Evolutionary conservation across 805 yeast species (phyloP).

Genomic region (Teunomyces funiuensis): DNA sequence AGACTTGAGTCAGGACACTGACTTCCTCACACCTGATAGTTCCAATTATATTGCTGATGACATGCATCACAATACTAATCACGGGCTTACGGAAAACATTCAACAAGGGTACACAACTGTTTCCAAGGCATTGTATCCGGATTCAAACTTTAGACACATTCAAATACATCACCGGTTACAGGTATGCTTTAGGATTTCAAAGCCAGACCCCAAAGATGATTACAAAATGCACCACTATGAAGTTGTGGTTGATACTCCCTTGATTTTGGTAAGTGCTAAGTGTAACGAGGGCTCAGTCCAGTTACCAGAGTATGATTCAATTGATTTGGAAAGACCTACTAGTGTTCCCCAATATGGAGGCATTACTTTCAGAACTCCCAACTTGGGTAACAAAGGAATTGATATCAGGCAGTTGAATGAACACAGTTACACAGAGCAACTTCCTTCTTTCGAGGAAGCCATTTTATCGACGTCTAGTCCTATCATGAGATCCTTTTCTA

Average conservation of each 20-base stretch:
- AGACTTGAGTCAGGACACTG: conserved; percentile 8
- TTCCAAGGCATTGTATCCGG: conserved; percentile 54
- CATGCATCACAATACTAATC: conserved; percentile 7
- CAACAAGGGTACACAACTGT: conserved; percentile 36
- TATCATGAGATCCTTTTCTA: conserved; percentile 35
- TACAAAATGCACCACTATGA: conserved; percentile 69
- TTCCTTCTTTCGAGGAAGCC: conserved; percentile 71
- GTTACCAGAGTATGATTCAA: conserved; percentile 39
- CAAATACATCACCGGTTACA: conserved; percentile 68
- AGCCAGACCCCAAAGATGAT: conserved; percentile 49
- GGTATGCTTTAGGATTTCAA: conserved; percentile 65
- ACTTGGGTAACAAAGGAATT: conserved; percentile 31
- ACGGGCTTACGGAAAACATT: conserved; percentile 24
- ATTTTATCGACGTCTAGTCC: conserved; percentile 45
- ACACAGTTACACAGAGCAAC: conserved; percentile 21
- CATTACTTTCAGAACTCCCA: conserved; percentile 41
- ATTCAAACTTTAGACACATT: conserved; percentile 61
- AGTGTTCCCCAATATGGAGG: conserved; percentile 7
- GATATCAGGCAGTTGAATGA: conserved; percentile 28
- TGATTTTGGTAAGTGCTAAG: conserved; percentile 45
- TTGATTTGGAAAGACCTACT: conserved; percentile 7
- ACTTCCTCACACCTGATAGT: conserved; percentile 28
- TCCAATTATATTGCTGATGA: conserved; percentile 32
- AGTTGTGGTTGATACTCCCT: conserved; percentile 77
- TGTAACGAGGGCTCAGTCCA: conserved; percentile 42